A percentile compares a stretch with the other conserved stretches of the same genome.
Evolutionary conservation across 257 asterid species (phyloP).

Genomic region (Solanum clarkiae): DNA sequence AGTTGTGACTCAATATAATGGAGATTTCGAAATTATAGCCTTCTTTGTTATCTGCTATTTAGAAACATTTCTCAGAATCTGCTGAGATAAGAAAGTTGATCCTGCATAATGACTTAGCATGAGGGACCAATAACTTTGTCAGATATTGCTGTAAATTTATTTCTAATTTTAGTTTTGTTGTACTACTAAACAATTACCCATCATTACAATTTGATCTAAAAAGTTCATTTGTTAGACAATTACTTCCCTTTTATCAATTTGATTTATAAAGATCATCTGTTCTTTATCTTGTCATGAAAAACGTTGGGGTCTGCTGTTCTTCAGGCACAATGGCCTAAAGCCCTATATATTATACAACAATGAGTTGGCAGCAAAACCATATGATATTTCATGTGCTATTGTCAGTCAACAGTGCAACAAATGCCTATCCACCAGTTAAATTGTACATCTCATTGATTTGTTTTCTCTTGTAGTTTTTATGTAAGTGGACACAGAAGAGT

Average conservation of each 20-base stretch:
- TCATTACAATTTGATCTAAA: background rate
- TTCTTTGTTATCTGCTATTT: background rate
- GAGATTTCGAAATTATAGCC: background rate
- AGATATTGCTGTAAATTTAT: background rate
- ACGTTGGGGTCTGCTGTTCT: background rate
- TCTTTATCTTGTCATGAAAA: background rate
- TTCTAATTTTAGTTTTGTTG: background rate
- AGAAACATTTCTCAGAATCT: background rate
- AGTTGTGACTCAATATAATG: background rate
- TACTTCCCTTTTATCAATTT: background rate
- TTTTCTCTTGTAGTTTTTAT: background rate
- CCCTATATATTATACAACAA: background rate
- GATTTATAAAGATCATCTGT: background rate
- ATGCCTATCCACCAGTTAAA: background rate
- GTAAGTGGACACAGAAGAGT: background rate
- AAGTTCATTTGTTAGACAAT: background rate
- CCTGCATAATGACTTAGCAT: background rate
- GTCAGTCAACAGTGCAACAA: background rate
- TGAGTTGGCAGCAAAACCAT: background rate
- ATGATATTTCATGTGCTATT: background rate
- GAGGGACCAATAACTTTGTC: background rate
- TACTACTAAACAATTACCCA: background rate
- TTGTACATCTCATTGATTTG: background rate
- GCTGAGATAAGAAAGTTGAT: background rate
- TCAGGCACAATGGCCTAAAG: background rate